Base-by-base conservation (phyloP, 1,284 basidiomycete genomes). In the Puccinia polysora region DNA sequence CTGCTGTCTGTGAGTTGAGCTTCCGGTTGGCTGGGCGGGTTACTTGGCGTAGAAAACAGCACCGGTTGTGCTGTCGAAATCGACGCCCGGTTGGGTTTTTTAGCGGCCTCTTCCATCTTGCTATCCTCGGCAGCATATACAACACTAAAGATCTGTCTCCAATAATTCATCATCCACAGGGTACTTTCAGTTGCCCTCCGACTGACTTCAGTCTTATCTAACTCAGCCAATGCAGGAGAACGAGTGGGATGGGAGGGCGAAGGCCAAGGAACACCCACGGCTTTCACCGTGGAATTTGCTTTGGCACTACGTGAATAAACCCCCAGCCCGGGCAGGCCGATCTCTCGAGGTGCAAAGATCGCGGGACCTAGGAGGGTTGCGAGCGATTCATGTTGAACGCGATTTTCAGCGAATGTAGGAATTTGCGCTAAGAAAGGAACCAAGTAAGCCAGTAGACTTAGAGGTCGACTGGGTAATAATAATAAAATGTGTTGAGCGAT, bases 281-380 rank as follows among this genome's bases (percentile, higher is more conserved):
- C 2, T 4, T 0, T 28, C 20, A 40, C 20, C 25, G 52, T 30
- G 25, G 52, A 53, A 53, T 60, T 23, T 23, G 2, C 36, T 4
- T 60, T 45, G 40, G 28, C 7, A 15, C 64, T 25, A 34, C 49
- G 49, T 7, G 64, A 50, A 65, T 65, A 50, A 10, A 65, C 38
- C 8, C 64, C 64, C 28, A 65, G 40, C 18, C 64, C 64, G 52
- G 64, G 64, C 25, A 65, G 36, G 52, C 64, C 64, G 30, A 65
- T 53, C 7, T 65, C 36, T 10, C 49, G 64, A 18, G 63, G 52
- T n/a, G 30, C 34, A n/a, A 65, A 65, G 50, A 65, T 53, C 0
- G 64, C 52, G 8, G 64, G 64, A 40, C 64, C 64, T 7, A 65
- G 52, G 47, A 65, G 50, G 34, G 30, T 38, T 25, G 64, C 49